These are phyloP conservation scores for Aureobasidium sp. DNA, from an alignment of 2,329 filamentous ascomycete genomes.

Conservation along the genomic window DNA sequence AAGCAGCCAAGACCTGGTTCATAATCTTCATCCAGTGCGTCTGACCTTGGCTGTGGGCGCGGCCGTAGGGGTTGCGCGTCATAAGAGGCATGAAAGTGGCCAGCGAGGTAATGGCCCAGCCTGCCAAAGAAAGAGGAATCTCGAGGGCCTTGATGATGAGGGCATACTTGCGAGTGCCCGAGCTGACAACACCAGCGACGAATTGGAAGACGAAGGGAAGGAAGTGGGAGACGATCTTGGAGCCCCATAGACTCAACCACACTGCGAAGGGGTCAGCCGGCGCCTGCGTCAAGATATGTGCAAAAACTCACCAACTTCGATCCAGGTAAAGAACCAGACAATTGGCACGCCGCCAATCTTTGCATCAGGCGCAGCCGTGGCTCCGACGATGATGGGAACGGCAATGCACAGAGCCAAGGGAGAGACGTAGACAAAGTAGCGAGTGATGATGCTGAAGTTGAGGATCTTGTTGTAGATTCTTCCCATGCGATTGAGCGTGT, in stretches of 20 bases:
- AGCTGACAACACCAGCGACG: constrained; percentile 56
- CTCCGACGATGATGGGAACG: constrained; percentile 57
- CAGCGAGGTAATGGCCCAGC: constrained; percentile 54
- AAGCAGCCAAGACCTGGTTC: constrained; percentile 58
- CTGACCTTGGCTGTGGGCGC: constrained; percentile 6
- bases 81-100: constrained; percentile 49
- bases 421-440: constrained; percentile 57
- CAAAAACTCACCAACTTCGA: constrained; percentile 45
- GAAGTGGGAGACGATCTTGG: constrained; percentile 53
- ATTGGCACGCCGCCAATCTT: constrained; percentile 51
- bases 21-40: constrained; percentile 49
- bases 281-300: background rate
- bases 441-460: constrained; percentile 56
- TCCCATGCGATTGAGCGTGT: constrained; percentile 53
- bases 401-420: constrained; percentile 53
- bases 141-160: constrained; percentile 52
- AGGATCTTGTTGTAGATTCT: constrained; percentile 54
- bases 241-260: constrained; percentile 57
- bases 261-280: constrained; percentile 26
- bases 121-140: constrained; percentile 53
- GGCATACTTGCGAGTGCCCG: constrained; percentile 58
- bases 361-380: constrained; percentile 41
- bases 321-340: constrained; percentile 58
- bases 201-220: constrained; percentile 55
- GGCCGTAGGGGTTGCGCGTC: constrained; percentile 28